These are phyloP conservation scores for Eustoma russellianum DNA, from an alignment of 257 asterid genomes.

Conservation along the genomic window DNA sequence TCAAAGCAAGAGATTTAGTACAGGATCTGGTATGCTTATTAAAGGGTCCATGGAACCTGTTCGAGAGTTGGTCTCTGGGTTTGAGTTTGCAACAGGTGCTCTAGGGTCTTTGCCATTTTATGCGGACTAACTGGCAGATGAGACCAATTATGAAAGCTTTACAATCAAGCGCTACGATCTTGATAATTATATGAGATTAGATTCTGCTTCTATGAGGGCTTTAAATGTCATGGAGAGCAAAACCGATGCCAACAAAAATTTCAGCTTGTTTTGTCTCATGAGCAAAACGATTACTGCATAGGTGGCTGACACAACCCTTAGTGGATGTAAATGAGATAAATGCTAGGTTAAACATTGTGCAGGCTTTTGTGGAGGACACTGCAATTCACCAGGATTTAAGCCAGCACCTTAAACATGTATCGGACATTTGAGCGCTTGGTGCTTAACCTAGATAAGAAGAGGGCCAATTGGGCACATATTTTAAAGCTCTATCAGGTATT, in stretches of 20 bases:
- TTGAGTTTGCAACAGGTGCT: constrained; percentile 76
- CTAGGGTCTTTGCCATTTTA: constrained; percentile 67
- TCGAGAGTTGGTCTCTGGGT: constrained; percentile 69
- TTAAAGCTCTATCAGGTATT: constrained; percentile 95
- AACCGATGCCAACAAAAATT: constrained; percentile 88
- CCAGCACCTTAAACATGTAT: constrained; percentile 87
- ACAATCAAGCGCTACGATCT: constrained; percentile 58
- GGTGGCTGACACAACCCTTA: constrained; percentile 92
- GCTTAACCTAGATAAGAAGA: constrained; percentile 68
- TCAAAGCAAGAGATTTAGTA: constrained; percentile 76
- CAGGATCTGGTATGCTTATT: constrained; percentile 89
- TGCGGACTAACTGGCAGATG: constrained; percentile 82
- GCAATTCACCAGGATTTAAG: constrained; percentile 76
- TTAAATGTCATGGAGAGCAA: constrained; percentile 96
- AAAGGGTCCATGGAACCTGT: constrained; percentile 81
- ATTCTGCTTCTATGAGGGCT: constrained; percentile 99
- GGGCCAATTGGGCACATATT: constrained; percentile 68
- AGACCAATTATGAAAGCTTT: constrained; percentile 78
- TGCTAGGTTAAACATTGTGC: constrained; percentile 74
- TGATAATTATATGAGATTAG: constrained; percentile 86
- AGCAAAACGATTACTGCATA: constrained; percentile 79
- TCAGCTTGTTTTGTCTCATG: constrained; percentile 92
- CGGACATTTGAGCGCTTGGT: constrained; percentile 82
- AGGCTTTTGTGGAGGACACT: constrained; percentile 88
- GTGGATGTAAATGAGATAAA: constrained; percentile 73